Conservation (phyloP, 495 filamentous ascomycete genomes). For the Trichoderma asperelloides region DNA sequence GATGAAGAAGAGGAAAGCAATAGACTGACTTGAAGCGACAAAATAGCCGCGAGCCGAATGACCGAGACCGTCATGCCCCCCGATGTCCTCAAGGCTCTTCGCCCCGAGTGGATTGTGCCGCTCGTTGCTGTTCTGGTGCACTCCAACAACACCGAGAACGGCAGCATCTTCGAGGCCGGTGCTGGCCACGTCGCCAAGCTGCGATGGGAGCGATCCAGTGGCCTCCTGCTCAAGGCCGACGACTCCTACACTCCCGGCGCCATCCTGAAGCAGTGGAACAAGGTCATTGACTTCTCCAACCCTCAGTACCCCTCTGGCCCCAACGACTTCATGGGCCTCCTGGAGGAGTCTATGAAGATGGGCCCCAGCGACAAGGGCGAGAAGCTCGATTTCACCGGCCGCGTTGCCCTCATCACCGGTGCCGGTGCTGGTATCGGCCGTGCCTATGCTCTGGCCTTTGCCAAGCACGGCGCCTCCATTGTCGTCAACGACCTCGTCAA, state of each 20-base stretch:
- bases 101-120: constrained; percentile 94
- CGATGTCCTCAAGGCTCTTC: constrained; percentile 78
- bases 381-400: constrained; percentile 78
- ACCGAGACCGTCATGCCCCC: constrained; percentile 97
- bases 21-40: constrained; percentile 10
- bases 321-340: constrained; percentile 77
- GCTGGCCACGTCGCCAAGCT: constrained; percentile 91
- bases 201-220: constrained; percentile 90
- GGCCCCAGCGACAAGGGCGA: constrained; percentile 64
- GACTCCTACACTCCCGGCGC: constrained; percentile 80
- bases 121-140: constrained; percentile 85
- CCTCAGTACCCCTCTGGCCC: constrained; percentile 78
- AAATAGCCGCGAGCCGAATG: constrained; percentile 79
- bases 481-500: constrained; percentile 93
- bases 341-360: constrained; percentile 79
- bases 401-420: constrained; percentile 87
- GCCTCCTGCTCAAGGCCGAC: constrained; percentile 84
- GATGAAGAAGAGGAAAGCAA: too few relatives aligned
- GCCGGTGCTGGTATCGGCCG: constrained; percentile 90
- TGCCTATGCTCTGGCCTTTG: constrained; percentile 84
- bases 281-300: constrained; percentile 78
- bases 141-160: constrained; percentile 79
- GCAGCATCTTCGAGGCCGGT: constrained; percentile 87
- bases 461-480: constrained; percentile 77
- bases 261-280: constrained; percentile 78